These are phyloP conservation scores for Calonectria leucothoes DNA, from an alignment of 2,329 filamentous ascomycete species.

Conservation along the genomic window DNA sequence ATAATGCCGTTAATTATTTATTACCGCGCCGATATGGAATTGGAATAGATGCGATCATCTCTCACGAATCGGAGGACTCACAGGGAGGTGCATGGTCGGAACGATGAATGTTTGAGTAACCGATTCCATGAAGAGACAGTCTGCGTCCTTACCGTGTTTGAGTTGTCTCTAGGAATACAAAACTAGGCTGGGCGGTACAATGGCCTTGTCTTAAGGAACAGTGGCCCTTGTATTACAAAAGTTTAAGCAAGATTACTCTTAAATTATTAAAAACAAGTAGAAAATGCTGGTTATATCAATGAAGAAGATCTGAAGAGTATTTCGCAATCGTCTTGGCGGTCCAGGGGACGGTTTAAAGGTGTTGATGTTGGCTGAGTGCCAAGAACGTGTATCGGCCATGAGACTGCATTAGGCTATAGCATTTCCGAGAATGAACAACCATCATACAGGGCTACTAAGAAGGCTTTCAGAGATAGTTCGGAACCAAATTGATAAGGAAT, in stretches of 20 bases:
- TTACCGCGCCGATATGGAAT: constrained; percentile 19
- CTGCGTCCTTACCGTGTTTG: constrained; percentile 69
- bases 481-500: neutral
- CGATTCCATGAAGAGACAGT: constrained; percentile 64
- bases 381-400: neutral
- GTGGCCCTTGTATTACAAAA: neutral
- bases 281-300: neutral
- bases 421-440: neutral
- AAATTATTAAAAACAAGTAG: no score
- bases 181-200: neutral
- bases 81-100: constrained; percentile 24
- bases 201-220: neutral
- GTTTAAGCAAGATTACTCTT: neutral
- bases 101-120: constrained; percentile 51
- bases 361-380: neutral
- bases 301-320: neutral
- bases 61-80: neutral
- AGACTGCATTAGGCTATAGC: neutral
- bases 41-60: neutral
- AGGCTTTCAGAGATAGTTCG: neutral
- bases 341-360: neutral
- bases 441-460: neutral
- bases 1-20: constrained; percentile 17
- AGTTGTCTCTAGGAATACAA: constrained; percentile 51
- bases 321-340: constrained; percentile 2